Base-by-base conservation (phyloP, 768 basidiomycete species). In the Lentinula aciculospora region DNA sequence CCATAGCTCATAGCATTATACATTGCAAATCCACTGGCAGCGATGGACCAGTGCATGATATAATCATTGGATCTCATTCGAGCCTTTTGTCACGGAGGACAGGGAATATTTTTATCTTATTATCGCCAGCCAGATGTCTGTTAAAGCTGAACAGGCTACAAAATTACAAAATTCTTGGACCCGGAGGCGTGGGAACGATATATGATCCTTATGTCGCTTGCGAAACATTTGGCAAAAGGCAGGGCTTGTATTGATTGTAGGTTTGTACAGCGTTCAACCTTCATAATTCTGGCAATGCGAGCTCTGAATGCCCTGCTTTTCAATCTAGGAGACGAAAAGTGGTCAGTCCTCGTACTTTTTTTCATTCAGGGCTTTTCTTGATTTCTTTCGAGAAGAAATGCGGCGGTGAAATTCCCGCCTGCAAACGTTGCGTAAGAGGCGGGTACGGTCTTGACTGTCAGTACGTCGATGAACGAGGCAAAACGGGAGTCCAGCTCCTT, bases 381-480 rank as follows among this genome's bases (percentile, higher is more conserved):
- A 12, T 15, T 27, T 5, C 36, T 54, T 12, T 17, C n/a, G 3
- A 23, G 8, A 46, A 80, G 79, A 72, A 70, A 63, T 81, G 79
- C 46, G 77, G 81, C 58, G 76, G 79, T 6, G 59, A 47, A 1
- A 67, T 72, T 23, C 79, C 79, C 1, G 65, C 70, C 6, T 81
- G 79, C 53, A 66, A 68, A 6, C 75, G 73, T 48, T 81, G 79
- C 59, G 57, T 66, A 10, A 63, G 70, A 2, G 69, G 71, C 1
- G 70, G 74, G 27, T 66, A 74, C 17, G 63, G 58, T 4, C 73
- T 72, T 3, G 79, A 78, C 42, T 81, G 79, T 59, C 77, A 81
- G 63, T 81, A 81, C 59, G 9, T 29, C 15, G 68, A 71, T 1
- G 74, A 76, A 49, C 71, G 66, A 4, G 64, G 65, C 8, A 71